Evolutionary conservation across 2,329 filamentous ascomycete species (phyloP), one percentile per base, ranked within the genome.

Genomic region (Fusarium sp.): DNA sequence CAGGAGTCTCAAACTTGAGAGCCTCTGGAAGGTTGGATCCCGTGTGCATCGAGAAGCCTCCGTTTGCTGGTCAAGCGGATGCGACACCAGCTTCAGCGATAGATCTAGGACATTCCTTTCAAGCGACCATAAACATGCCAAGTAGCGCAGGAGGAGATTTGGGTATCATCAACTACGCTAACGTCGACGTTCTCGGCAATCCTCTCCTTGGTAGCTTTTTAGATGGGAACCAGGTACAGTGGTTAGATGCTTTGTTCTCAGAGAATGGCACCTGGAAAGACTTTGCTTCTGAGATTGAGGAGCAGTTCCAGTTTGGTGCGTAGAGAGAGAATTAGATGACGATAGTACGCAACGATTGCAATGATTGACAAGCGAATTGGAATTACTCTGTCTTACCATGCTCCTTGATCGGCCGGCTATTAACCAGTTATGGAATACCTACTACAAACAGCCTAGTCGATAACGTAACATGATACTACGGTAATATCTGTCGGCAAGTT

Each of bases 261-360:
- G 78, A 79, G 12, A 76, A 79, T 16, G 78, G 77, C 2, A 77
- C 71, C 0, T 44, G 79, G 22, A 68, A 73, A 29, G 72, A 79
- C 6, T 75, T 78, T 60, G 76, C 76, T 17, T 74, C 75, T 2
- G 78, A 79, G 60, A 73, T 79, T 58, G 78, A 79, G 36, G 78
- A 79, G 12, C 76, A 75, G 22, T 75, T 77, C 56, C 27, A 75
- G 17, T 77, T 77, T 9, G 70, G 71, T 1, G 62, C 59, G 24
- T 61, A 49, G 22, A n/a, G 17, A 27, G 5, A 14, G 27, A 7
- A 31, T 29, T 6, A 49, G 24, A 49, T 49, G 24, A 17, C 27
- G 9, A 49, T 17, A 11, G 16, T 16, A 16, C 11, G 16, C 44
- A 12, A n/a, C 17, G 14, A n/a, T 10, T 49, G 4, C 5, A 29